Evolutionary conservation across 116 monocot species (phyloP), one percentile per base, ranked within the genome.

Genomic region (Posidonia oceanica): DNA sequence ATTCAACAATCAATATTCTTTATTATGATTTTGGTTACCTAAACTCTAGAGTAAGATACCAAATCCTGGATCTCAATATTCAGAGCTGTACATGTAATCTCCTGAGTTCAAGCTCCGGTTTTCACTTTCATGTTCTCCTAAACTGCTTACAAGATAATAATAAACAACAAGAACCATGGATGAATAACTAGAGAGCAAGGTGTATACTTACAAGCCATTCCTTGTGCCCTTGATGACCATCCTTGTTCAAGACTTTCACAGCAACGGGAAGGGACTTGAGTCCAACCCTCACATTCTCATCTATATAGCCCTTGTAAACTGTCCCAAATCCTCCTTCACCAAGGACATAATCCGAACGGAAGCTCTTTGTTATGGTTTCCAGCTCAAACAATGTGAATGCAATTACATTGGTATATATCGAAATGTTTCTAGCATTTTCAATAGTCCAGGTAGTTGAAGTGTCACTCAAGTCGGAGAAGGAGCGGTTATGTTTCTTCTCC

Each of bases 321-420:
- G 94, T 94, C 23, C 94, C 94, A 77, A 94, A 94, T 10, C 94
- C 94, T 37, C 94, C 94, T 81, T 94, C 94, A 22, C 94, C 94
- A 69, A 94, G 94, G 71, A 94, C 80, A 77, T 94, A 94, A 77
- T 90, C 94, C 0, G 90, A 71, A n/a, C 94, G 87, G 74, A 94
- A 94, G 73, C 87, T 90, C 80, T 94, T 94, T 63, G 94, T 94
- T 41, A 94, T 94, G 0, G 90, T 94, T 76, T 94, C 94, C 14
- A 94, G 88, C 75, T 94, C 94, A 69, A 87, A 94, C 78, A 94
- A 75, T 22, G 94, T 87, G 79, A 94, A 94, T 5, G 90, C 79
- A 42, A 94, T 94, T 57, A 94, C 75, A 78, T 90, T 82, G 21
- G 84, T 87, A 75, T 94, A 94, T 67, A 94, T 87, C 15, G 87